These are phyloP conservation scores for Roridomyces roridus DNA, from an alignment of 768 basidiomycete genomes.

Conservation along the genomic window DNA sequence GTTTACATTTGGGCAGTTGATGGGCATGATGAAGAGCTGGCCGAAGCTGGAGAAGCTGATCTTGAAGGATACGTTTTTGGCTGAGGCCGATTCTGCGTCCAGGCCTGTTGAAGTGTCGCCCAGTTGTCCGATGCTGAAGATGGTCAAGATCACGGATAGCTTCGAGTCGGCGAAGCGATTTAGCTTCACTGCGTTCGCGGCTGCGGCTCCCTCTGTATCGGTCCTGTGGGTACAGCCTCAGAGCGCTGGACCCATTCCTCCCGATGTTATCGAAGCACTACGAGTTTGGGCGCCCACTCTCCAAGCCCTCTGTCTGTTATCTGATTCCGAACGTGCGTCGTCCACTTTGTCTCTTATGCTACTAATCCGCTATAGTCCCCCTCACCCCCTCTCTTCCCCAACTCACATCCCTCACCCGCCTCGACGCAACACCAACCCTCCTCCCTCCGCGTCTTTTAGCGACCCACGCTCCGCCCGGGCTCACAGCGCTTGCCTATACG, in stretches of 20 bases:
- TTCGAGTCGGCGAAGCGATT: conserved; percentile 7
- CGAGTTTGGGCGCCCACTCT: conserved; percentile 9
- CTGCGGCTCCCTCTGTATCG: conserved; percentile 6
- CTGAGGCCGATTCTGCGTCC: not conserved
- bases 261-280: conserved; percentile 1
- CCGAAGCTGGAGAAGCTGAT: conserved; percentile 17
- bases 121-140: not conserved
- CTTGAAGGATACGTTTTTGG: conserved; percentile 8
- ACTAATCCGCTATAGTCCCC: not conserved
- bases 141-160: conserved; percentile 19
- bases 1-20: conserved; percentile 12
- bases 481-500: too few relatives aligned
- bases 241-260: not conserved
- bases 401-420: too few relatives aligned
- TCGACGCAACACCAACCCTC: too few relatives aligned
- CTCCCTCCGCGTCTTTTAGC: too few relatives aligned
- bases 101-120: not conserved
- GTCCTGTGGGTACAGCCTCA: conserved; percentile 18
- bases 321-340: not conserved
- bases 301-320: conserved; percentile 9
- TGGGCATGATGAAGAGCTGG: conserved; percentile 12
- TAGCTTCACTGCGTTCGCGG: conserved; percentile 8
- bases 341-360: not conserved
- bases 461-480: too few relatives aligned
- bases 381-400: too few relatives aligned